Evolutionary conservation across 768 basidiomycete genomes (phyloP).

Genomic region (Leccinellum albellum): DNA sequence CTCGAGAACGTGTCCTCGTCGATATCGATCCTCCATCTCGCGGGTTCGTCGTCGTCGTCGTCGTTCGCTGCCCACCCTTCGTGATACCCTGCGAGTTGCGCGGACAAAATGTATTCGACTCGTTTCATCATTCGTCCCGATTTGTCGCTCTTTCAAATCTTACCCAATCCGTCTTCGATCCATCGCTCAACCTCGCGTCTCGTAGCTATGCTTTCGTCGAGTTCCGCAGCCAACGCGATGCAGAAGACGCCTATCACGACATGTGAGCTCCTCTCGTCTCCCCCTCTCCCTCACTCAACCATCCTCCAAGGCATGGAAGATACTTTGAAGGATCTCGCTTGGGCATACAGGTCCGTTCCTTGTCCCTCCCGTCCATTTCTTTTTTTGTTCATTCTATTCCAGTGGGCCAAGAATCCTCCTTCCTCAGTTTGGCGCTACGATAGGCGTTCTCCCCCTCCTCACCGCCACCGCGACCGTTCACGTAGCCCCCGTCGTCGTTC

Average conservation of each 20-base stretch:
- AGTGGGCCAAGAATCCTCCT: conserved; percentile 84
- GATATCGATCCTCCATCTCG: conserved; percentile 28
- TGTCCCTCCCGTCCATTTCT: background rate
- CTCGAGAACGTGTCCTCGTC: conserved; percentile 16
- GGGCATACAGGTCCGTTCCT: conserved; percentile 60
- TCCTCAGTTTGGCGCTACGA: conserved; percentile 81
- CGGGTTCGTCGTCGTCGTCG: conserved; percentile 30
- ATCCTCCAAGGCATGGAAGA: conserved; percentile 60
- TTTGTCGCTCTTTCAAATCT: conserved; percentile 36
- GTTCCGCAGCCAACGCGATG: conserved; percentile 72
- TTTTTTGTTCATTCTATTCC: background rate
- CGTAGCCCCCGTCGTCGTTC: conserved; percentile 50
- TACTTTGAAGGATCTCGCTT: conserved; percentile 71
- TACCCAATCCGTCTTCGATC: conserved; percentile 31
- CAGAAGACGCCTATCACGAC: conserved; percentile 80
- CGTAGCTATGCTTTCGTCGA: conserved; percentile 86
- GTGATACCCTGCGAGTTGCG: conserved; percentile 17
- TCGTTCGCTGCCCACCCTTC: conserved; percentile 17
- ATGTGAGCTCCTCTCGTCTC: conserved; percentile 48
- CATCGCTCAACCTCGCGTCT: conserved; percentile 58
- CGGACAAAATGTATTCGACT: conserved; percentile 28
- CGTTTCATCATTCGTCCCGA: conserved; percentile 29
- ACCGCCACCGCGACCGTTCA: conserved; percentile 45
- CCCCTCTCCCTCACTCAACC: conserved; percentile 8
- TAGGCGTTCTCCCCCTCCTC: conserved; percentile 46